These are phyloP conservation scores for Penicillium capsulatum DNA, from an alignment of 2,329 filamentous ascomycete species.

Conservation along the genomic window DNA sequence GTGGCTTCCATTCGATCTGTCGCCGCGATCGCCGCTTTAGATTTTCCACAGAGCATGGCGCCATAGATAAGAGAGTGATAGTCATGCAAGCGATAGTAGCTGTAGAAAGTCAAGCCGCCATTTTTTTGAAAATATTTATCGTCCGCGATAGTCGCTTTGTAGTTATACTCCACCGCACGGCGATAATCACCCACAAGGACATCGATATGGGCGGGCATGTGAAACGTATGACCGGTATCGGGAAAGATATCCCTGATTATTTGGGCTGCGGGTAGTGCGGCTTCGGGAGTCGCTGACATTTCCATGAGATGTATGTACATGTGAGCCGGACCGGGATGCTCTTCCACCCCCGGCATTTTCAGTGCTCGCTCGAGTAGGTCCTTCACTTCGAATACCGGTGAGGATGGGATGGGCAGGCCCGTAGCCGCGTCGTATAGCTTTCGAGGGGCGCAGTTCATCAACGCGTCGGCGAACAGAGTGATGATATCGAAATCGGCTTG, in stretches of 20 bases:
- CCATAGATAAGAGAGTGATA: constrained; percentile 69
- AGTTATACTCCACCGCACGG: constrained; percentile 62
- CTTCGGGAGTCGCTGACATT: constrained; percentile 63
- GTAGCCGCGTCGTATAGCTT: too few species aligned
- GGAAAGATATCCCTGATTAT: constrained; percentile 59
- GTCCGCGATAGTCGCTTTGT: constrained; percentile 61
- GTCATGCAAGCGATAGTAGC: constrained; percentile 67
- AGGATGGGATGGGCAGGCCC: constrained; percentile 38
- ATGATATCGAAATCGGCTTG: too few species aligned
- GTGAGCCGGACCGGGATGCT: constrained; percentile 66
- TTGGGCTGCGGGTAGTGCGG: constrained; percentile 57
- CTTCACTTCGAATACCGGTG: constrained; percentile 54
- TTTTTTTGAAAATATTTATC: constrained; percentile 57
- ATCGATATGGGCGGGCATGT: constrained; percentile 75
- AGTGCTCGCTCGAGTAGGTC: constrained; percentile 55
- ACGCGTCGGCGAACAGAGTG: too few species aligned
- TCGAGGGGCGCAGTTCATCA: too few species aligned
- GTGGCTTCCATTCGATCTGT: constrained; percentile 57
- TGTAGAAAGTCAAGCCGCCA: constrained; percentile 64
- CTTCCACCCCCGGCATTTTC: constrained; percentile 40
- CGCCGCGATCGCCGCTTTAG: constrained; percentile 56
- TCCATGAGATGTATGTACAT: constrained; percentile 73
- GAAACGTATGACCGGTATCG: constrained; percentile 63
- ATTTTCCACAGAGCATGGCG: constrained; percentile 69
- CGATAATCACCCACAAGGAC: constrained; percentile 66